These are phyloP conservation scores for Ramaria rubella DNA, from an alignment of 768 basidiomycete genomes.

Conservation along the genomic window DNA sequence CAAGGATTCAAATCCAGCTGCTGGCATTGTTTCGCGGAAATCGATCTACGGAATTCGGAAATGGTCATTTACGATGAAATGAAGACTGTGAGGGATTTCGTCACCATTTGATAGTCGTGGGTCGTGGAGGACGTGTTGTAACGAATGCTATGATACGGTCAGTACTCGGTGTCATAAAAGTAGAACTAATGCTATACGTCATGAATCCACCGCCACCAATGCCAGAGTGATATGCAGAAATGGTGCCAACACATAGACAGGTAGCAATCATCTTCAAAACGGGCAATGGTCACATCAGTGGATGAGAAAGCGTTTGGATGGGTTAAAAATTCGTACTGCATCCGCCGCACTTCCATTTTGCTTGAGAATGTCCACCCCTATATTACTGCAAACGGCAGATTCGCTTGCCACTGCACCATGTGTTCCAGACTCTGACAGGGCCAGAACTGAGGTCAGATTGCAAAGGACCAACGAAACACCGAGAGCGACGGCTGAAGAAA, in stretches of 20 bases:
- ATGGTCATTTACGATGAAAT: neutral
- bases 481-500: too few relatives aligned
- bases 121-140: constrained; percentile 13
- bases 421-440: too few relatives aligned
- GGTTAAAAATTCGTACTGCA: constrained; percentile 28
- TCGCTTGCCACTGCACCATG: too few relatives aligned
- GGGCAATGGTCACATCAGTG: too few relatives aligned
- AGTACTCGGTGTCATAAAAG: neutral
- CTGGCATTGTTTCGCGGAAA: too few relatives aligned
- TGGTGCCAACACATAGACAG: constrained; percentile 32
- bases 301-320: neutral
- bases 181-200: neutral
- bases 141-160: constrained; percentile 20
- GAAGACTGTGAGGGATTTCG: neutral
- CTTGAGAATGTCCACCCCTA: constrained; percentile 36
- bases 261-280: constrained; percentile 29
- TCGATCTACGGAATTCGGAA: constrained; percentile 29
- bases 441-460: too few relatives aligned
- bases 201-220: constrained; percentile 25
- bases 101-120: constrained; percentile 8
- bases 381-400: too few relatives aligned
- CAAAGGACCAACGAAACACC: too few relatives aligned
- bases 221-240: constrained; percentile 36
- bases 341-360: constrained; percentile 43
- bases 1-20: constrained; percentile 35